A percentile compares a stretch with the other conserved stretches of the same genome.
Conservation (phyloP, 306 rosid genomes). For the Canavalia ensiformis region DNA sequence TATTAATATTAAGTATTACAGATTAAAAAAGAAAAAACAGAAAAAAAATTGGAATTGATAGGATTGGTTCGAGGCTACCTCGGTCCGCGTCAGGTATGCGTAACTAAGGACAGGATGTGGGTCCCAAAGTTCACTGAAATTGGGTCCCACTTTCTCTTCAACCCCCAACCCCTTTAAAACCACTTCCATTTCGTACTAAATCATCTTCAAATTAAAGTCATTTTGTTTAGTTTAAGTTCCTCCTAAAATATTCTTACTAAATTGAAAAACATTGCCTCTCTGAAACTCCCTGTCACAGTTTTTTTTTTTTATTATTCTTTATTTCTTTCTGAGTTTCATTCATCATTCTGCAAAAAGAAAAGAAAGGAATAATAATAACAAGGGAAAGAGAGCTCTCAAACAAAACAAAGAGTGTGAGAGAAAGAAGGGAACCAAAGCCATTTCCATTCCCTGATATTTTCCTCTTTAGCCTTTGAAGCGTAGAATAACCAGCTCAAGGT, state of each 20-base stretch:
- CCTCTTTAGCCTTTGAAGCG: slow-evolving; percentile 44
- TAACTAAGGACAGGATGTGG: slow-evolving; percentile 44
- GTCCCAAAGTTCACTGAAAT: slow-evolving; percentile 43
- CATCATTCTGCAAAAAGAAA: slow-evolving; percentile 33
- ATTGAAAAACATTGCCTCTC: slow-evolving; percentile 7
- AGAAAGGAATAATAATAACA: background rate
- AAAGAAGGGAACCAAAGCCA: slow-evolving; percentile 36
- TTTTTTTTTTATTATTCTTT: slow-evolving; percentile 11
- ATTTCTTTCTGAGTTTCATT: background rate
- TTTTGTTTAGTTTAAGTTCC: background rate
- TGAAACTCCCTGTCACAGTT: slow-evolving; percentile 28
- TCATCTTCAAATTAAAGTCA: background rate
- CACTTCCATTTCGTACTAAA: slow-evolving; percentile 48
- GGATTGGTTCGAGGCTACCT: slow-evolving; percentile 19
- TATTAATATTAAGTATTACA: background rate
- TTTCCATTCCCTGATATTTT: slow-evolving; percentile 56
- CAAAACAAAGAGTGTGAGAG: background rate
- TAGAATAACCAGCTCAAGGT: slow-evolving; percentile 57
- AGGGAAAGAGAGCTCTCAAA: slow-evolving; percentile 10
- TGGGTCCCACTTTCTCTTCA: slow-evolving; percentile 53
- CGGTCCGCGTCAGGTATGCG: slow-evolving; percentile 32
- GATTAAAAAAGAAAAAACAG: background rate
- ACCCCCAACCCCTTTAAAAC: slow-evolving; percentile 52
- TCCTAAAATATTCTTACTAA: background rate
- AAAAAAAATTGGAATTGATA: slow-evolving; percentile 33